These are phyloP conservation scores for Sugiyamaella smithiae DNA, from an alignment of 805 yeast species.

Conservation along the genomic window DNA sequence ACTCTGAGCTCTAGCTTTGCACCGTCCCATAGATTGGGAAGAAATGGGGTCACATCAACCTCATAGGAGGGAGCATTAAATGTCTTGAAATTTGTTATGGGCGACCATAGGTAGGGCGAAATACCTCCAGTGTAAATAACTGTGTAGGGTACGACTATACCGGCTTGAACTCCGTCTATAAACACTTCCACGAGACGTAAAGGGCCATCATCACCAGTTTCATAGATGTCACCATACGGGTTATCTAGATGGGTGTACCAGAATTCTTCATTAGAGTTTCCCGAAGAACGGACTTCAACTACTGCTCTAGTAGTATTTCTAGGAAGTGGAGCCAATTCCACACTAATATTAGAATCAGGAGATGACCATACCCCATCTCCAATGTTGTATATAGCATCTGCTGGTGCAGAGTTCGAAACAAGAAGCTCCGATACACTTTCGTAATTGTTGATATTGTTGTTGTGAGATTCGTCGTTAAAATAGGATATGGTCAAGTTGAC, in stretches of 20 bases:
- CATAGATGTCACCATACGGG: slow-evolving; percentile 18
- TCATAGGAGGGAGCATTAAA: slow-evolving; percentile 68
- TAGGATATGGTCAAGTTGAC: slow-evolving; percentile 51
- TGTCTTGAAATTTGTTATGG: slow-evolving; percentile 54
- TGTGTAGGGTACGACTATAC: slow-evolving; percentile 64
- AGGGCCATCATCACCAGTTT: slow-evolving; percentile 61
- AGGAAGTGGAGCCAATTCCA: slow-evolving; percentile 52
- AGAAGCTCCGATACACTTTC: slow-evolving; percentile 11
- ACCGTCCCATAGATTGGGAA: slow-evolving; percentile 63
- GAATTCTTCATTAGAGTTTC: slow-evolving; percentile 78
- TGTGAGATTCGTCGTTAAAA: slow-evolving; percentile 36
- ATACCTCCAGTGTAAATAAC: slow-evolving; percentile 78
- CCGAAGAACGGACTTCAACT: slow-evolving; percentile 62
- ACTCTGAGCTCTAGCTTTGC: slow-evolving; percentile 48
- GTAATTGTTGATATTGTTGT: slow-evolving; percentile 17
- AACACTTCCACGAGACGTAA: slow-evolving; percentile 62
- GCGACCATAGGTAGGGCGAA: slow-evolving; percentile 77
- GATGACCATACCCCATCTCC: slow-evolving; percentile 28
- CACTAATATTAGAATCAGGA: slow-evolving; percentile 42
- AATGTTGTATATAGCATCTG: slow-evolving; percentile 23
- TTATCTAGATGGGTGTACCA: slow-evolving; percentile 68
- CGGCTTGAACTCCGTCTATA: slow-evolving; percentile 56
- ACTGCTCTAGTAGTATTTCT: slow-evolving; percentile 57
- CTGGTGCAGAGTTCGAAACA: slow-evolving; percentile 20
- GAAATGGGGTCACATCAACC: slow-evolving; percentile 63